Percentiles rank a stretch among this genome's conserved stretches.
Conservation (phyloP, 1,284 basidiomycete species). For the Cryptococcus sp. region DNA sequence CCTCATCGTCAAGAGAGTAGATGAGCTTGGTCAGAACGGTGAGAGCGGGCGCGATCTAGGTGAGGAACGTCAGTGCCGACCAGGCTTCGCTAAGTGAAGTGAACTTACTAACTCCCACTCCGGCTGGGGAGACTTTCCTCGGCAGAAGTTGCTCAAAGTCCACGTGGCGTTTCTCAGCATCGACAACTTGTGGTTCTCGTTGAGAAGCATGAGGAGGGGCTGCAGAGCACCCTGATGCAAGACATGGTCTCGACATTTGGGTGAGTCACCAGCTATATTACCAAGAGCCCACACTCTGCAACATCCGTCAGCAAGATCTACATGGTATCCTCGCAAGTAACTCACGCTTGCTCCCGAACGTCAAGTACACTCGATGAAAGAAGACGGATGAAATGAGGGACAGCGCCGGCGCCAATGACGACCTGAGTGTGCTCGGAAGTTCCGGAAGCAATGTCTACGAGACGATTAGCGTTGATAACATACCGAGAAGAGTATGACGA, state of each 20-base stretch:
- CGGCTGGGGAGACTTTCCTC: constrained; percentile 93
- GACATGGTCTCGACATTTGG: constrained; percentile 87
- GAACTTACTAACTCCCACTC: constrained; percentile 82
- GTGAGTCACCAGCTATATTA: constrained; percentile 95
- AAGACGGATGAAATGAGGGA: constrained; percentile 96
- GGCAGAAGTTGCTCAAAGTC: constrained; percentile 97
- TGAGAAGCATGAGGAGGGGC: constrained; percentile 57
- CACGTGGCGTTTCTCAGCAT: constrained; percentile 98
- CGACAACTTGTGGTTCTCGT: constrained; percentile 81
- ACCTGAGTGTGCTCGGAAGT: constrained; percentile 99
- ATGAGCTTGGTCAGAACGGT: constrained; percentile 96
- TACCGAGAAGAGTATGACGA: neutral
- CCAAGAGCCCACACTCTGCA: constrained; percentile 83
- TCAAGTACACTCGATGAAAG: constrained; percentile 81
- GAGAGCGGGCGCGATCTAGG: constrained; percentile 90
- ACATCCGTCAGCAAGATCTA: constrained; percentile 9
- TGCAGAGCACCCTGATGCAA: constrained; percentile 58
- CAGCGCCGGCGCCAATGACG: constrained; percentile 90
- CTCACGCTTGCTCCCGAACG: constrained; percentile 84
- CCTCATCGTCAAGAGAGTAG: constrained; percentile 98
- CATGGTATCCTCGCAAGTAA: neutral
- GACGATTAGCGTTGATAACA: neutral
- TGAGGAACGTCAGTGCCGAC: neutral
- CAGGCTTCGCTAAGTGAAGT: neutral
- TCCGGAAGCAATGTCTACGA: constrained; percentile 86